Conservation (phyloP, 257 asterid species). For the Jacaranda mimosifolia region DNA sequence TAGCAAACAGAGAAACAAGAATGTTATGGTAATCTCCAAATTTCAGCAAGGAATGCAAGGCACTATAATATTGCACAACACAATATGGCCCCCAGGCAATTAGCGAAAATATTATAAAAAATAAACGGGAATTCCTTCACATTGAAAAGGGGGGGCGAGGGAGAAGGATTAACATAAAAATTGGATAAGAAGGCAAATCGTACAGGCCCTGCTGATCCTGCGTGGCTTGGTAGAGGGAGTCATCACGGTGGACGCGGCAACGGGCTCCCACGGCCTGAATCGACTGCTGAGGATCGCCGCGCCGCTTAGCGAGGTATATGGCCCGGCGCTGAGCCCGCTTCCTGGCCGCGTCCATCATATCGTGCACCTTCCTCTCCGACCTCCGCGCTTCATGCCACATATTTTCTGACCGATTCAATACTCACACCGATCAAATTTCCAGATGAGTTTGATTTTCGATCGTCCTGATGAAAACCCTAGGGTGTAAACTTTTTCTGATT, state of each 20-base stretch:
- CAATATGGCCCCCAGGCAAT: neutral
- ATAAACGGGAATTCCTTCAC: neutral
- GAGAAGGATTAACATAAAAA: neutral
- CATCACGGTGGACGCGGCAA: slow-evolving; percentile 85
- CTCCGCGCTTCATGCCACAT: slow-evolving; percentile 99
- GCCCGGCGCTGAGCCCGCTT: slow-evolving; percentile 98
- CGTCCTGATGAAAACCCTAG: slow-evolving; percentile 48
- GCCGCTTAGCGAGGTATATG: slow-evolving; percentile 88
- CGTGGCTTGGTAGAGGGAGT: slow-evolving; percentile 85
- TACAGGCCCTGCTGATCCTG: slow-evolving; percentile 96
- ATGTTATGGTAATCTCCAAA: neutral
- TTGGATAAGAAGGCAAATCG: slow-evolving; percentile 25
- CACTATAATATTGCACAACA: too few relatives aligned
- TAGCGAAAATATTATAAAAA: neutral
- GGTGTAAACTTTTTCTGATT: neutral
- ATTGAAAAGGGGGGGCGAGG: neutral
- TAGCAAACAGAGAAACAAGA: slow-evolving; percentile 14
- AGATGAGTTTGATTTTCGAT: neutral
- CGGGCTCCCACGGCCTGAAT: slow-evolving; percentile 91
- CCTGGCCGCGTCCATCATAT: slow-evolving; percentile 99
- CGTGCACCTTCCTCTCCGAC: slow-evolving; percentile 98
- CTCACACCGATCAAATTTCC: slow-evolving; percentile 28
- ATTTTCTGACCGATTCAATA: slow-evolving; percentile 26
- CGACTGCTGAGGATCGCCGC: slow-evolving; percentile 96
- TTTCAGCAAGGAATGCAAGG: neutral